Evolutionary conservation across 805 yeast species (phyloP).

Genomic region (Zygosaccharomyces gambellarensis): DNA sequence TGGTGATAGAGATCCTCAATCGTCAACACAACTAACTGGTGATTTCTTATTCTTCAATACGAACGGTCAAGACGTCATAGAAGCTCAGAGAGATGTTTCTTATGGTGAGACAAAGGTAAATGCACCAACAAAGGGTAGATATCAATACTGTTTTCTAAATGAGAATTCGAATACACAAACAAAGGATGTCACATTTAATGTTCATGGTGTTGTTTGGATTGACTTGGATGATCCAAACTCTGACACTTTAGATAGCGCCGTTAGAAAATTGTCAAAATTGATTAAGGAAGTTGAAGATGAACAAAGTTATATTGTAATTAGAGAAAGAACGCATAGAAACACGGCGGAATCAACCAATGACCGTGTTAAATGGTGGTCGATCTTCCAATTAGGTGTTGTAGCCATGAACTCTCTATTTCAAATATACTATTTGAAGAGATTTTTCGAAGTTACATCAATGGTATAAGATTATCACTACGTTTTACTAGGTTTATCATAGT

Average conservation of each 20-base stretch:
- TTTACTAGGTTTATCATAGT: conserved; percentile 1
- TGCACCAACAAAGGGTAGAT: conserved; percentile 67
- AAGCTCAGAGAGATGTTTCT: conserved; percentile 51
- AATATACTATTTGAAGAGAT: conserved; percentile 87
- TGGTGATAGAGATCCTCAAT: conserved; percentile 77
- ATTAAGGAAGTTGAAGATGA: conserved; percentile 88
- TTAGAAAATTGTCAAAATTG: conserved; percentile 65
- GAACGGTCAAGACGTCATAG: conserved; percentile 40
- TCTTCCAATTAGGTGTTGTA: conserved; percentile 83
- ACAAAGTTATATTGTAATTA: conserved; percentile 82
- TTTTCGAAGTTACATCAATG: conserved; percentile 89
- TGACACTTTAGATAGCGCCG: conserved; percentile 79
- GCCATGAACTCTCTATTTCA: conserved; percentile 86
- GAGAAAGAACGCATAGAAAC: conserved; percentile 97
- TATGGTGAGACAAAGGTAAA: conserved; percentile 75
- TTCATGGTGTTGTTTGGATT: conserved; percentile 86
- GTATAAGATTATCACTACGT: conserved; percentile 35
- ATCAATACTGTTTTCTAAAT: conserved; percentile 86
- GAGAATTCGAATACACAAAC: conserved; percentile 68
- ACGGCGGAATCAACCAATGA: conserved; percentile 97
- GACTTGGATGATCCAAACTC: conserved; percentile 71
- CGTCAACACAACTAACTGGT: conserved; percentile 57
- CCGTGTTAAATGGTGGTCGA: conserved; percentile 97
- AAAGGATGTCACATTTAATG: conserved; percentile 90
- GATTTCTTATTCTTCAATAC: conserved; percentile 61